phyloP scores from a whole-genome alignment of 805 yeast species.

The Candida chilensis region DNA sequence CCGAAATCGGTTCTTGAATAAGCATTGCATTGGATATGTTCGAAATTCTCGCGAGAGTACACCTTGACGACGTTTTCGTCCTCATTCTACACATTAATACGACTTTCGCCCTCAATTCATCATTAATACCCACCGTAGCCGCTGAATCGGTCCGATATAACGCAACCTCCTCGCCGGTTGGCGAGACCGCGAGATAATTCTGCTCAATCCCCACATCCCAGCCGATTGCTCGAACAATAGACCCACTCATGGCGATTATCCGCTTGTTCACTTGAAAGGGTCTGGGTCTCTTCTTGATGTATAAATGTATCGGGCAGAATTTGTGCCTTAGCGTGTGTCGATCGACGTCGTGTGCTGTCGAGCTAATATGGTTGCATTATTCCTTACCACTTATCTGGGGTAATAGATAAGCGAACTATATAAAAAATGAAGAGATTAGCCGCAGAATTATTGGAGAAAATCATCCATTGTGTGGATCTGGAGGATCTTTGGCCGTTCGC shows the following conservation, averaged over 20 bases:
- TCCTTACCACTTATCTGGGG: too few relatives aligned
- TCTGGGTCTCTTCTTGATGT: too few relatives aligned
- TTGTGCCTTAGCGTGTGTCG: too few relatives aligned
- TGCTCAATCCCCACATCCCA: conserved; percentile 56
- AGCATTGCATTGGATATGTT: conserved; percentile 56
- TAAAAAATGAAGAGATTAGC: too few relatives aligned
- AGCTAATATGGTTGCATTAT: too few relatives aligned
- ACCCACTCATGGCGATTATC: conserved; percentile 65
- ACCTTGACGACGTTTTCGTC: conserved; percentile 46
- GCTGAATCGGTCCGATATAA: conserved; percentile 46
- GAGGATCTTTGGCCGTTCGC: too few relatives aligned
- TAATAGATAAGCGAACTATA: too few relatives aligned
- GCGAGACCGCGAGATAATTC: conserved; percentile 59
- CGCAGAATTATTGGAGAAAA: too few relatives aligned
- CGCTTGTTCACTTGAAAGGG: too few relatives aligned
- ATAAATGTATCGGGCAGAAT: too few relatives aligned
- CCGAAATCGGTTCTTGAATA: conserved; percentile 51
- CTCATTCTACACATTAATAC: conserved; percentile 17
- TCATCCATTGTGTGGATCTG: too few relatives aligned
- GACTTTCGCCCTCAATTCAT: background rate
- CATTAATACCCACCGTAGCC: conserved; percentile 6
- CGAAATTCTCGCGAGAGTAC: conserved; percentile 54
- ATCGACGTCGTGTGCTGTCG: too few relatives aligned
- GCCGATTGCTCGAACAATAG: conserved; percentile 44
- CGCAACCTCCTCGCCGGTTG: conserved; percentile 73